Evolutionary conservation across 495 filamentous ascomycete genomes (phyloP).

Genomic region (Xylaria venustula): DNA sequence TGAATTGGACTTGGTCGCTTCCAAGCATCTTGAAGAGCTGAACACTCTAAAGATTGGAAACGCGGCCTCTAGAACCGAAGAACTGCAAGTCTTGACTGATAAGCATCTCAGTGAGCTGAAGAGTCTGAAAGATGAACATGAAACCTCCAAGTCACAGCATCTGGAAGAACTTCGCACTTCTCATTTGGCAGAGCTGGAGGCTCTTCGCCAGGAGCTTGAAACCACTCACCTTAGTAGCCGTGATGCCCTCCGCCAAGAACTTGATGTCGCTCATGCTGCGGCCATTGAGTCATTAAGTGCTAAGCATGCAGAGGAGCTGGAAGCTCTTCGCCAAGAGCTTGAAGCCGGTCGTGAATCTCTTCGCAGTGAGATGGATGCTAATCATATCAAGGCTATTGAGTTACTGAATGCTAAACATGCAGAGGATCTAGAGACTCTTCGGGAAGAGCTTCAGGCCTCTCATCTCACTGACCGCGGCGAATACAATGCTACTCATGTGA

Average conservation of each 20-base stretch:
- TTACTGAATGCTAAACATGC: conserved; percentile 18
- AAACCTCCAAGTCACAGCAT: not conserved
- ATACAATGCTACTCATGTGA: too few species aligned
- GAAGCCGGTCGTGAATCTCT: conserved; percentile 20
- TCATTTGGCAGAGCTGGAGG: conserved; percentile 5
- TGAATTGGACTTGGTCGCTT: conserved; percentile 20
- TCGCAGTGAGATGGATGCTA: conserved; percentile 35
- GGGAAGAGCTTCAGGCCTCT: not conserved
- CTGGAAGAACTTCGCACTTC: not conserved
- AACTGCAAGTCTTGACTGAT: conserved; percentile 11
- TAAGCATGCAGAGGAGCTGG: too few species aligned
- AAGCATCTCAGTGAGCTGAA: conserved; percentile 21
- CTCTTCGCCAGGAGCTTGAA: conserved; percentile 19
- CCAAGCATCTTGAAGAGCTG: conserved; percentile 24
- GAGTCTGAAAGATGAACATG: conserved; percentile 13
- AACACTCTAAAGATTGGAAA: conserved; percentile 21
- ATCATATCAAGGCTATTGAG: conserved; percentile 26
- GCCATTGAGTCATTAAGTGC: conserved; percentile 15
- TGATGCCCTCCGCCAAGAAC: too few species aligned
- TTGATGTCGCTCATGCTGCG: conserved; percentile 20
- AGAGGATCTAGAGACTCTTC: conserved; percentile 11
- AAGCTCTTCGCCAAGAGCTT: conserved; percentile 23
- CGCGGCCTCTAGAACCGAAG: conserved; percentile 15
- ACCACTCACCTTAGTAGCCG: conserved; percentile 13
- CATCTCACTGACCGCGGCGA: too few species aligned